phyloP scores from a whole-genome alignment of 2,329 filamentous ascomycete genomes.

The Xylaria sp. region DNA sequence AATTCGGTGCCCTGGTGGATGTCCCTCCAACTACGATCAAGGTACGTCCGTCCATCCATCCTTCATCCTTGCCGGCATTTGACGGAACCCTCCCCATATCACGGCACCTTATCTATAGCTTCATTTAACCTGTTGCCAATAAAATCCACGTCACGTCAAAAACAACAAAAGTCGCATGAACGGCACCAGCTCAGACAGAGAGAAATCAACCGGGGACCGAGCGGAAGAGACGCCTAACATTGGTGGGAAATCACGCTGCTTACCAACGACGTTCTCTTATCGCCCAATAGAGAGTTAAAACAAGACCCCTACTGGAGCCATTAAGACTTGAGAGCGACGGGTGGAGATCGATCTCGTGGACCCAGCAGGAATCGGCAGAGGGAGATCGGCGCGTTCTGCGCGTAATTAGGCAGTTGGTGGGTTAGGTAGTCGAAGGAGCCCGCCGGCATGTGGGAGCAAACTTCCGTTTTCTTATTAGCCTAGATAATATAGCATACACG shows the following conservation, averaged over 20 bases:
- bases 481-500: neutral
- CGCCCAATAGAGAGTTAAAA: constrained; percentile 19
- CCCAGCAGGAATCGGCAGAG: neutral
- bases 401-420: constrained; percentile 2
- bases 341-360: neutral
- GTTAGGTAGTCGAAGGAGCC: constrained; percentile 1
- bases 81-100: neutral
- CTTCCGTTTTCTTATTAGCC: constrained; percentile 1
- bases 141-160: constrained; percentile 1
- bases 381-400: neutral
- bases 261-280: constrained; percentile 5
- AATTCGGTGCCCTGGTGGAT: neutral
- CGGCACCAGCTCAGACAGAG: constrained; percentile 2
- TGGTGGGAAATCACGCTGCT: constrained; percentile 10
- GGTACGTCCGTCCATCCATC: neutral
- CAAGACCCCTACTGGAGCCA: neutral
- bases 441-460: constrained; percentile 15
- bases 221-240: neutral
- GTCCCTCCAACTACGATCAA: neutral
- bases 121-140: neutral
- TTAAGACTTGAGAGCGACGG: neutral
- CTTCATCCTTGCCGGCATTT: constrained; percentile 1
- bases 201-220: neutral
- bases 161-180: constrained; percentile 18
- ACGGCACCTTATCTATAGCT: constrained; percentile 6